Evolutionary conservation across 2,329 filamentous ascomycete genomes (phyloP).

Genomic region (Trichoderma atrobrunneum): DNA sequence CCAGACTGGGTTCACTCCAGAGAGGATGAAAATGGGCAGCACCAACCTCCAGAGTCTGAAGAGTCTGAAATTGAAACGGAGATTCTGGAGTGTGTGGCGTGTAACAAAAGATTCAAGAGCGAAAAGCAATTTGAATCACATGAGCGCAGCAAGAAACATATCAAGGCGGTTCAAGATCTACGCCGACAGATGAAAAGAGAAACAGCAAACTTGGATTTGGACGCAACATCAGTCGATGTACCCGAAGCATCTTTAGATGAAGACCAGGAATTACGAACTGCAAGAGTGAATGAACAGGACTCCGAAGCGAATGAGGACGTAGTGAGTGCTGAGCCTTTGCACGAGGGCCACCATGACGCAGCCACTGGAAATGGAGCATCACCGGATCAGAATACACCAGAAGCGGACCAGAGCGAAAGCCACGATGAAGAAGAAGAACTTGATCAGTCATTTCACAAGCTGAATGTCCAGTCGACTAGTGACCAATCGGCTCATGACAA

Average conservation of each 20-base stretch:
- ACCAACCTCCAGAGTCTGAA: constrained; percentile 60
- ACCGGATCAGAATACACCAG: neutral
- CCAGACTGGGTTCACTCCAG: constrained; percentile 73
- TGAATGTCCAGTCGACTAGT: neutral
- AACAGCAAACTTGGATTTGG: constrained; percentile 59
- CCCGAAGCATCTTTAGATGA: neutral
- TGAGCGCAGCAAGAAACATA: constrained; percentile 94
- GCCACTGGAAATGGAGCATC: neutral
- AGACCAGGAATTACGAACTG: neutral
- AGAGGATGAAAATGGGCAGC: constrained; percentile 50
- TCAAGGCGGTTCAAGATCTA: constrained; percentile 79
- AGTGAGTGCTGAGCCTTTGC: neutral
- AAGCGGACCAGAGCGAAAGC: neutral
- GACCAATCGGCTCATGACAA: neutral
- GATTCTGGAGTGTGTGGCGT: constrained; percentile 71
- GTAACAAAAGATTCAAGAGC: constrained; percentile 80
- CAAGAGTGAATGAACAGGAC: neutral
- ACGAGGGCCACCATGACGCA: neutral
- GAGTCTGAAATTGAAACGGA: constrained; percentile 57
- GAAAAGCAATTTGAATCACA: constrained; percentile 89
- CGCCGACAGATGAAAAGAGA: constrained; percentile 81
- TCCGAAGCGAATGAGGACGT: neutral
- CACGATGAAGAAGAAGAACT: neutral
- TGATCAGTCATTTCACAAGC: neutral
- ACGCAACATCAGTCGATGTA: constrained; percentile 4